Base-by-base conservation (phyloP, 495 filamentous ascomycete genomes). In the Aspergillus steynii region DNA sequence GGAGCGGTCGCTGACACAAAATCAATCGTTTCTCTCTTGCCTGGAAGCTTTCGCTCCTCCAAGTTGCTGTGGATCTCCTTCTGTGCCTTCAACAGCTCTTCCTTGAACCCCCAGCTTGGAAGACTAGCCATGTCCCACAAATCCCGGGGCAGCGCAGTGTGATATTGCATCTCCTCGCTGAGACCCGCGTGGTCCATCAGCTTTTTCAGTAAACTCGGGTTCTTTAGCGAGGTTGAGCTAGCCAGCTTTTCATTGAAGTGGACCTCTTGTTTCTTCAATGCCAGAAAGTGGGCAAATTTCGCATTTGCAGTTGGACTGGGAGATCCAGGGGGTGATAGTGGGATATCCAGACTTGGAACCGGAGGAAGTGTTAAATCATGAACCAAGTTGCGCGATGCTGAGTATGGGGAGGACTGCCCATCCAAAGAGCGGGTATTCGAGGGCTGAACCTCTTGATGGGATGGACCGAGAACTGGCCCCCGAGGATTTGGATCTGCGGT, bases 171-270 rank as follows among this genome's bases (percentile, higher is more conserved):
- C 42, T 75, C 70, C 50, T 83, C 80, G 59, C 83, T 79, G 49
- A 97, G 80, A 4, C 90, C 92, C 5, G 88, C 89, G 77, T 95
- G 96, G 6, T 80, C 81, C 76, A 93, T 86, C 69, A 98, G 81
- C 64, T 94, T 94, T 46, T 86, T 83, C 60, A 90, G 76, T 20
- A 97, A 75, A 32, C 84, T 89, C 27, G 95, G 95, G 68, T 98
- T 97, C 54, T 85, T 86, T 46, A 97, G 75, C 0, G 90, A 87
- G 1, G 85, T 77, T 2, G 88, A 90, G 47, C 77, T 79, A 26
- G 88, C 85, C 0, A 97, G 79, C 55, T 91, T 89, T 60, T 87
- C 80, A 71, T 99, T 97, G 80, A 99, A 97, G 76, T 99, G 96
- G 32, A 92, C 79, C 3, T 90, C 91, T 64, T 91, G 86, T 55